Evolutionary conservation across 495 filamentous ascomycete genomes (phyloP).

Genomic region (Cercophora samala): DNA sequence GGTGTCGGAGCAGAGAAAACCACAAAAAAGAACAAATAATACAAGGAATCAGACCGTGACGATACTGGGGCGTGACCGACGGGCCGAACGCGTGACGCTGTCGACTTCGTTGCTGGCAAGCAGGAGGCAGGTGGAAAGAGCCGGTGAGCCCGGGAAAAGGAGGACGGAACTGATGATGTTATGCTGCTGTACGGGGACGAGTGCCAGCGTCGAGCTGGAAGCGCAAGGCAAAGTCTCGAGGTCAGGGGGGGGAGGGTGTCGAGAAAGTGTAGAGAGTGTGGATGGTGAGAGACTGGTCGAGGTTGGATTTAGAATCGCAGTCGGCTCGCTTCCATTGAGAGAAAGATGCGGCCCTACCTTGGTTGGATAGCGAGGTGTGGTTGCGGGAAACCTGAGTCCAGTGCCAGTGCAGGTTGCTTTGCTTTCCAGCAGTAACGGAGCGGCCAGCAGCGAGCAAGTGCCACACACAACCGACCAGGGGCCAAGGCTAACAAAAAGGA

Average conservation of each 20-base stretch:
- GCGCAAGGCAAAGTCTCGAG: slow-evolving; percentile 6
- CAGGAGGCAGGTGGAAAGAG: neutral
- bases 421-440: neutral
- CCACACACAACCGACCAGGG: slow-evolving; percentile 15
- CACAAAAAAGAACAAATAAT: slow-evolving; percentile 1
- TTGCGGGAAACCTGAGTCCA: neutral
- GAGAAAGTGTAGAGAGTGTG: slow-evolving; percentile 1
- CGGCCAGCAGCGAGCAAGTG: slow-evolving; percentile 10
- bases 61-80: slow-evolving; percentile 5
- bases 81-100: slow-evolving; percentile 11
- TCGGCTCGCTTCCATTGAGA: slow-evolving; percentile 21
- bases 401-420: slow-evolving; percentile 1
- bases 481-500: slow-evolving; percentile 25
- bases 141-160: slow-evolving; percentile 10
- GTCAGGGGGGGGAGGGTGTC: neutral
- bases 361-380: neutral
- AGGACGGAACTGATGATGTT: neutral
- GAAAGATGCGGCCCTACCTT: slow-evolving; percentile 15
- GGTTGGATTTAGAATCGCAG: slow-evolving; percentile 12
- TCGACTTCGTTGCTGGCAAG: slow-evolving; percentile 9
- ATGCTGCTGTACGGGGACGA: neutral
- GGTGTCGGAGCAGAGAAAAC: slow-evolving; percentile 1
- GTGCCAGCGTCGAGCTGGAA: slow-evolving; percentile 21
- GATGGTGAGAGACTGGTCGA: neutral
- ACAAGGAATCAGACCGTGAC: slow-evolving; percentile 9